A percentile compares a stretch with the other conserved stretches of the same genome.
Evolutionary conservation across 2,329 filamentous ascomycete species (phyloP).

Genomic region (Aureobasidium mangrovei): DNA sequence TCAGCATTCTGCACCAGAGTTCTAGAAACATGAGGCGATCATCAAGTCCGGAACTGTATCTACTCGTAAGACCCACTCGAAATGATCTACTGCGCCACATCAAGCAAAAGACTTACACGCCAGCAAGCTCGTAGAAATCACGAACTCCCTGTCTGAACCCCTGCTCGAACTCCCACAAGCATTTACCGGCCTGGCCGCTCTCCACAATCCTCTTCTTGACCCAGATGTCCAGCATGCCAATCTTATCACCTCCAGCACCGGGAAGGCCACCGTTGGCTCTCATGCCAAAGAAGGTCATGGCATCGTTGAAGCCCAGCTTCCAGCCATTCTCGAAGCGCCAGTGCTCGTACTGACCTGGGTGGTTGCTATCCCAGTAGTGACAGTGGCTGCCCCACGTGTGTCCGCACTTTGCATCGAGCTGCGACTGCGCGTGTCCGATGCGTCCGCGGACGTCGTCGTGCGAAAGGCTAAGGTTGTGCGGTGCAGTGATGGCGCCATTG

Average conservation of each 20-base stretch:
- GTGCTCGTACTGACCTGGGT: conserved; percentile 42
- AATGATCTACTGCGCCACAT: too few species aligned
- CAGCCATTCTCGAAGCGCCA: conserved; percentile 48
- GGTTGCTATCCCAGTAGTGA: conserved; percentile 41
- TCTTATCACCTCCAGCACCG: conserved; percentile 39
- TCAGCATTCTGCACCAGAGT: too few species aligned
- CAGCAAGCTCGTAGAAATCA: conserved; percentile 32
- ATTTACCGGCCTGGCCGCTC: conserved; percentile 38
- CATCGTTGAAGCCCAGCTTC: conserved; percentile 49
- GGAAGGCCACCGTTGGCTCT: conserved; percentile 27
- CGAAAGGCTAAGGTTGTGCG: conserved; percentile 31
- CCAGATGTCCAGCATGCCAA: conserved; percentile 53
- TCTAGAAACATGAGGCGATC: too few species aligned
- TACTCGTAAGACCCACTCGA: too few species aligned
- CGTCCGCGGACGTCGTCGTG: conserved; percentile 30
- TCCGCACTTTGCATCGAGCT: conserved; percentile 30
- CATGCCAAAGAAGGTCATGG: conserved; percentile 42
- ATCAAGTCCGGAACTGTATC: too few species aligned
- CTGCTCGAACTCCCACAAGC: conserved; percentile 45
- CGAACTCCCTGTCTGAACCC: conserved; percentile 39
- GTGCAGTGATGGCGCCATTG: conserved; percentile 34
- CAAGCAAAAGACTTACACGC: conserved; percentile 17
- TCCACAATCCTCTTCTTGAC: conserved; percentile 46
- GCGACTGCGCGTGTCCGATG: conserved; percentile 32
- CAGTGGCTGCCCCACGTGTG: conserved; percentile 37